These are phyloP conservation scores for Sarocladium brachiariae DNA, from an alignment of 2,329 filamentous ascomycete species.

Conservation along the genomic window DNA sequence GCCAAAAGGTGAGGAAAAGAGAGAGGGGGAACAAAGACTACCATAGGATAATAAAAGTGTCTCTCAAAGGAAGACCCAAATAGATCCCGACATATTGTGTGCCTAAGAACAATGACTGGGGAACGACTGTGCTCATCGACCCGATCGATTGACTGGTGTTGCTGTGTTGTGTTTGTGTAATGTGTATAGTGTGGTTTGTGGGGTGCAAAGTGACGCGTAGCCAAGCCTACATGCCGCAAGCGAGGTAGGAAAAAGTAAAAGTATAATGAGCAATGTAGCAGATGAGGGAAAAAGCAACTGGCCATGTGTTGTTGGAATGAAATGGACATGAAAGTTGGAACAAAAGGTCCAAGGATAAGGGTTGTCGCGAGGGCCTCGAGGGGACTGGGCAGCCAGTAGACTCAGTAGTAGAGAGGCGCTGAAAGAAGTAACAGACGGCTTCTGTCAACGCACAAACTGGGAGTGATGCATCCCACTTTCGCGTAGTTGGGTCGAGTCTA, in stretches of 20 bases:
- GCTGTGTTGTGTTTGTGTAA: neutral
- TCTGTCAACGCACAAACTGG: no score
- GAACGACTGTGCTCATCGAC: neutral
- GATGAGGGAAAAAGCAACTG: neutral
- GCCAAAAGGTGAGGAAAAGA: neutral
- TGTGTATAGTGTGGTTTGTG: neutral
- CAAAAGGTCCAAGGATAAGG: constrained; percentile 1
- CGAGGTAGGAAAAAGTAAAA: constrained; percentile 2
- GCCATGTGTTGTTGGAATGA: constrained; percentile 9
- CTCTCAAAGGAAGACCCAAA: neutral
- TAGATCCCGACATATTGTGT: neutral
- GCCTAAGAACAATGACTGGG: no score
- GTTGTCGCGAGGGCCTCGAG: neutral
- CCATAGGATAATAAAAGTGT: neutral
- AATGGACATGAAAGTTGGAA: constrained; percentile 5
- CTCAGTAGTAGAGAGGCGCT: no score
- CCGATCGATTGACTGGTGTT: neutral
- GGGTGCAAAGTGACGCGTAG: neutral
- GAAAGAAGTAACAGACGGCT: no score
- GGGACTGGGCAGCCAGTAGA: no score
- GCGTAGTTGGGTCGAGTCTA: no score
- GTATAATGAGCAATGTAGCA: neutral
- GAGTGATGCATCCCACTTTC: no score
- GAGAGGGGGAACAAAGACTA: neutral
- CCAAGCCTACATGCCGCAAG: neutral